Base-by-base conservation (phyloP, 1,284 basidiomycete genomes). In the Cryptococcus sp. region DNA sequence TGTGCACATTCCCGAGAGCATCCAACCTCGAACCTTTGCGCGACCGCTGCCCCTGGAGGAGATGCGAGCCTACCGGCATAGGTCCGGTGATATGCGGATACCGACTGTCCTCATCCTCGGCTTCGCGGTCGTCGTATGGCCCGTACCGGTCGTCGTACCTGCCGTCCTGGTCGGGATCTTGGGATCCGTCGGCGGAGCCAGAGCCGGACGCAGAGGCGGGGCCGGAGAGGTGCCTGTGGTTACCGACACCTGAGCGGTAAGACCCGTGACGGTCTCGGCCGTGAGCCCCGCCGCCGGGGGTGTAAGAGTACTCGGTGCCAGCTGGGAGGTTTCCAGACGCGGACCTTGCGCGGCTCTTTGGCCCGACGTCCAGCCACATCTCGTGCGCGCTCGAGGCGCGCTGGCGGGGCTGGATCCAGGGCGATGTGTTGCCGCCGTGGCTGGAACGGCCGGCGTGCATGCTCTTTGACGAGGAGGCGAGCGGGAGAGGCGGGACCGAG, bases 301-400 rank as follows among this genome's bases (percentile, higher is more conserved):
- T 33, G 28, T 33, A 33, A 9, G 28, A 4, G 40, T n/a, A 42
- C 40, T 21, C 40, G 20, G 13, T 7, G 4, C 45, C 45, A 18
- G 24, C 23, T 5, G 45, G 23, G 15, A 46, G 23, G 24, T 28
- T 28, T 8, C 45, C 45, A 13, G 20, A 21, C 24, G 45, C 45
- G 5, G 45, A 46, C 23, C 45, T 18, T 7, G 12, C 1, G 20
- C 28, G 28, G 28, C 50, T 52, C 3, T 46, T 16, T 20, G 53
- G 57, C 11, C 66, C 66, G 13, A 60, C 60, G 7, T 58, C 60
- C 20, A 67, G 40, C 69, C 69, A 72, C 48, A 49, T 53, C 12
- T 61, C 56, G n/a, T 61, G 48, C 8, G 61, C 55, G 20, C 56
- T 55, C 16, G 54, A 45, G 7, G 61, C 52, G 21, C 52, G 33